Percentiles rank a stretch among this genome's conserved stretches.
phyloP scores from a whole-genome alignment of 225 moss, liverwort and hornwort genomes.

The Rhytidiadelphus loreus region DNA sequence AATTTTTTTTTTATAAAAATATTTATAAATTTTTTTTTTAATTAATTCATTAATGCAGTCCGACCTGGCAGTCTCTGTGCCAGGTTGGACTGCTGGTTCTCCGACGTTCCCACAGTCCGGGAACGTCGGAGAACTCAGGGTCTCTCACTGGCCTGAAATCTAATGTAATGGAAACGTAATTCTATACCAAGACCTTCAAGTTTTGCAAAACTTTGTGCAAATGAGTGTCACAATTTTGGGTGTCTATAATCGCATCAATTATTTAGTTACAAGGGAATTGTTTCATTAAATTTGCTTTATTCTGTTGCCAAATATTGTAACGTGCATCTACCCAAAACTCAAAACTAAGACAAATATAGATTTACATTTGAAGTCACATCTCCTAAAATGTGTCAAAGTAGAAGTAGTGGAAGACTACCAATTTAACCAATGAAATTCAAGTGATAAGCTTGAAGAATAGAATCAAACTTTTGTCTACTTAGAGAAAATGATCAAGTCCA shows the following conservation, averaged over 20 bases:
- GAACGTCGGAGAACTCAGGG: no score
- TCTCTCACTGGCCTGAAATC: no score
- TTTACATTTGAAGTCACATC: not conserved
- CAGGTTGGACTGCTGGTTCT: no score
- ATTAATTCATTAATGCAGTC: no score
- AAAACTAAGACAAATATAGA: not conserved
- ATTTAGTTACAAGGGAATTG: not conserved
- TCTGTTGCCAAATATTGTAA: not conserved
- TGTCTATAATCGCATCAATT: not conserved
- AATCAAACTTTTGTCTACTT: not conserved
- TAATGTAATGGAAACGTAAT: not conserved
- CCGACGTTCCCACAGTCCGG: no score
- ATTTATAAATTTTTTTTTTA: no score
- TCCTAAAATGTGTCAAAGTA: not conserved
- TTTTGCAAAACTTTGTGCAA: not conserved
- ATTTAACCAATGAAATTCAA: not conserved
- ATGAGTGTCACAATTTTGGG: not conserved
- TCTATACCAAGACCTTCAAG: not conserved
- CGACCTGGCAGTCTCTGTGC: no score
- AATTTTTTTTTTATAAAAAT: no score
- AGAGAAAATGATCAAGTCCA: not conserved
- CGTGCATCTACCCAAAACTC: not conserved
- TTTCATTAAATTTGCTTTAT: not conserved
- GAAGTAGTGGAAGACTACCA: not conserved
- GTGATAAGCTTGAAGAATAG: not conserved